Evolutionary conservation across 2,329 filamentous ascomycete genomes (phyloP).

Genomic region (Nothopassalora personata): DNA sequence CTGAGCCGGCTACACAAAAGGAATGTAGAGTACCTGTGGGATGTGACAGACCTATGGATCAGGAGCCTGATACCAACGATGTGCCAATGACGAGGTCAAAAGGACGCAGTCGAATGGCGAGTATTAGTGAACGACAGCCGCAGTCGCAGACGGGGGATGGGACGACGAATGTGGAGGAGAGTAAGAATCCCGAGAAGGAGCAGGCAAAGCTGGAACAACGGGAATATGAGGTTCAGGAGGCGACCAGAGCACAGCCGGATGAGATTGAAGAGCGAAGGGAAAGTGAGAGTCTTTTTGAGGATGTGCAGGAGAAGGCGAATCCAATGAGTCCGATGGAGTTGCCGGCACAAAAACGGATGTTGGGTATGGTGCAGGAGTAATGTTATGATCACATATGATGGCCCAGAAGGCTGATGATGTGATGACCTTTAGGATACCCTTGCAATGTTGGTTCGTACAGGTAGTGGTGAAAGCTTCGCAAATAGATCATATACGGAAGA

Average conservation of each 20-base stretch:
- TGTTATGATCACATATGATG: not conserved
- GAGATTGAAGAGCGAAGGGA: conserved; percentile 6
- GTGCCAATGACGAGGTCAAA: conserved; percentile 26
- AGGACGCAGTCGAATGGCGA: conserved; percentile 26
- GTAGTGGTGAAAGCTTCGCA: too few species aligned
- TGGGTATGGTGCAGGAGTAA: conserved; percentile 4
- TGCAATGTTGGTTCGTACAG: too few species aligned
- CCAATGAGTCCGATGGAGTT: conserved; percentile 18
- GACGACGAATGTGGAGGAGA: not conserved
- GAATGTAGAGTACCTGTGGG: conserved; percentile 60
- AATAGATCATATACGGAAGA: too few species aligned
- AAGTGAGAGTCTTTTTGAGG: conserved; percentile 21
- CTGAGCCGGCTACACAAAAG: conserved; percentile 50
- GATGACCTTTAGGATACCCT: too few species aligned
- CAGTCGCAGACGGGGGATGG: not conserved
- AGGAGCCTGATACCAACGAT: conserved; percentile 19
- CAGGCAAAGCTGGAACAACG: conserved; percentile 4
- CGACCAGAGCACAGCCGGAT: not conserved
- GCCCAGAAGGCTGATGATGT: too few species aligned
- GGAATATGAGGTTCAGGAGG: not conserved
- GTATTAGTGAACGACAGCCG: conserved; percentile 20
- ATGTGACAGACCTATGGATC: conserved; percentile 47
- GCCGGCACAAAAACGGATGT: not conserved
- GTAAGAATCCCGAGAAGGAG: not conserved
- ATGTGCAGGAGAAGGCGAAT: conserved; percentile 30